Conservation (phyloP, 768 basidiomycete species). For the Boletus insuetus region DNA sequence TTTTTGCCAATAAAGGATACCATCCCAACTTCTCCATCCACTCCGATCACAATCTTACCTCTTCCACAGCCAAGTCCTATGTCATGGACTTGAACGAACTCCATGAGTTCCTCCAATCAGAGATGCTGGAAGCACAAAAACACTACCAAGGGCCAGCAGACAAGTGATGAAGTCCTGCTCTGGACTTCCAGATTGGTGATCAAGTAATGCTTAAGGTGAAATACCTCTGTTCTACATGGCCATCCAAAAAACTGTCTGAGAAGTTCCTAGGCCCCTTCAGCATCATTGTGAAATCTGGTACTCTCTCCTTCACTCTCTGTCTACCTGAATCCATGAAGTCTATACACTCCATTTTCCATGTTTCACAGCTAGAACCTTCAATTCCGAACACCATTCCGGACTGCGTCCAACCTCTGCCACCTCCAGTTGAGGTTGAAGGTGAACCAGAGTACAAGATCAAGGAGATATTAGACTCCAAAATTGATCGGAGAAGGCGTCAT, state of each 20-base stretch:
- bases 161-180: too few species aligned
- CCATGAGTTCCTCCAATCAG: neutral
- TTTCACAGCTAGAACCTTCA: neutral
- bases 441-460: neutral
- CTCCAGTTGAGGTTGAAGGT: neutral
- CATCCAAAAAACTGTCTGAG: neutral
- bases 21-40: neutral
- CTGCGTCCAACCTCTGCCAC: neutral
- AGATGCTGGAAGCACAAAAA: too few species aligned
- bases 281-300: too few species aligned
- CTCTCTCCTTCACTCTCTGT: neutral
- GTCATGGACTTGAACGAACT: neutral
- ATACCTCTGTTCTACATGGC: too few species aligned
- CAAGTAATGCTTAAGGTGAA: too few species aligned
- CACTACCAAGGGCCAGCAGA: too few species aligned
- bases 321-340: neutral
- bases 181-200: too few species aligned
- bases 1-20: neutral
- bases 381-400: too few species aligned
- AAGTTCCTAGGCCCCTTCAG: neutral
- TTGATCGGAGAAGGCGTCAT: neutral
- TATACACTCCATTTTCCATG: neutral
- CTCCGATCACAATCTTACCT: too few species aligned
- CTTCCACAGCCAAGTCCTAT: too few species aligned
- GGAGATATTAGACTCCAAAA: neutral